Conservation (phyloP, 352 stramenopile genomes). For the Phytophthora pini region DNA sequence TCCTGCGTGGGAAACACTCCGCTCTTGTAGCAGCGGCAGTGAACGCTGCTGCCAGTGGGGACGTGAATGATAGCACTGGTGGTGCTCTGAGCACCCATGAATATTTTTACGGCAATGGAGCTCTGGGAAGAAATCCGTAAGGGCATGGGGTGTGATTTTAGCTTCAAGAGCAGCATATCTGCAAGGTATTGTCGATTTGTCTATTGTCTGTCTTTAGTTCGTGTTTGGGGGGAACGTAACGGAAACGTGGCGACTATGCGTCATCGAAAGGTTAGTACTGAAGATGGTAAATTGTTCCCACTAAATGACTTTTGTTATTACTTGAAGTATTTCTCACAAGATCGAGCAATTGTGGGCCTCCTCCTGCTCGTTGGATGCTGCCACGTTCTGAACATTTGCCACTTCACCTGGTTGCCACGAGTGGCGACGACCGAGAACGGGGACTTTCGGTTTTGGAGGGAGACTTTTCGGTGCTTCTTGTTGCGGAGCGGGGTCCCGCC, state of each 20-base stretch:
- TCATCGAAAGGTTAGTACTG: too few species aligned
- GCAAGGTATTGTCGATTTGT: background rate
- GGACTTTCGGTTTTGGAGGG: constrained; percentile 14
- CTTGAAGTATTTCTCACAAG: constrained; percentile 13
- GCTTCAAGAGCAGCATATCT: background rate
- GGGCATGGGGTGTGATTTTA: background rate
- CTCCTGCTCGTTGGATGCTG: constrained; percentile 28
- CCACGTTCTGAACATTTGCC: constrained; percentile 23
- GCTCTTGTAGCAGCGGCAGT: constrained; percentile 33
- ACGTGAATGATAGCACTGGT: constrained; percentile 14
- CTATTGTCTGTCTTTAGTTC: too few species aligned
- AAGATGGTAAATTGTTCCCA: too few species aligned
- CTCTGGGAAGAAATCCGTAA: constrained; percentile 15
- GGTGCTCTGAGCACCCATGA: constrained; percentile 30
- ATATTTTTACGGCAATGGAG: constrained; percentile 44
- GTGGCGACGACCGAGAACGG: constrained; percentile 18
- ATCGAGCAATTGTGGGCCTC: constrained; percentile 31
- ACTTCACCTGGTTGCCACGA: constrained; percentile 32
- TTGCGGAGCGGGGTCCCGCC: background rate
- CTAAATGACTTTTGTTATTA: too few species aligned
- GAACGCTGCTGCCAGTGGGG: constrained; percentile 16
- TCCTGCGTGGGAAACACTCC: constrained; percentile 54
- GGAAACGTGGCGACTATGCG: too few species aligned
- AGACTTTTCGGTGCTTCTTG: constrained; percentile 6
- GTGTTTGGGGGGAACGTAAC: too few species aligned